Evolutionary conservation across 2,329 filamentous ascomycete species (phyloP).

Genomic region (Pseudocercospora cruenta): DNA sequence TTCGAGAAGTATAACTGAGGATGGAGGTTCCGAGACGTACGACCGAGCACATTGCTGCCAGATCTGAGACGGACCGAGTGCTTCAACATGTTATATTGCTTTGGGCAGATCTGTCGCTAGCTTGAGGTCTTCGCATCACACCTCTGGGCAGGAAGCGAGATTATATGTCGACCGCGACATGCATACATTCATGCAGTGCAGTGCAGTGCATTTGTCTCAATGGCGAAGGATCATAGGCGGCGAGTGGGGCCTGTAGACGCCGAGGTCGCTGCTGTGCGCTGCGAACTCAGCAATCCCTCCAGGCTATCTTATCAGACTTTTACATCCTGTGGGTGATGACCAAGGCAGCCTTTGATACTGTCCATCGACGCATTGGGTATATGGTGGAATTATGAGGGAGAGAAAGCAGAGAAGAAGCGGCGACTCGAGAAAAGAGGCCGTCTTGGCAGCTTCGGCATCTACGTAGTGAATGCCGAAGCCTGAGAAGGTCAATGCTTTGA

Average conservation of each 20-base stretch:
- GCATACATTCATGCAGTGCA: neutral
- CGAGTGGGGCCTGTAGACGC: neutral
- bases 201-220: neutral
- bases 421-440: neutral
- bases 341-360: neutral
- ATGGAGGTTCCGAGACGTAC: neutral
- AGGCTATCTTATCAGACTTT: neutral
- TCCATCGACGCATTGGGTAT: neutral
- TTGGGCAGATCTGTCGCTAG: neutral
- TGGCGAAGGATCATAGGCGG: neutral
- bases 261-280: neutral
- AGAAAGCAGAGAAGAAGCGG: neutral
- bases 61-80: neutral
- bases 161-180: neutral
- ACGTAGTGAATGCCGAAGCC: neutral
- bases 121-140: neutral
- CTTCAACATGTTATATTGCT: neutral
- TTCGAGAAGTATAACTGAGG: neutral
- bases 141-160: neutral
- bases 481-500: too few species aligned
- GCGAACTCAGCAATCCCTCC: neutral
- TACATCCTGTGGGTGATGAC: too few species aligned
- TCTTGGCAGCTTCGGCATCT: neutral
- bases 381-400: neutral
- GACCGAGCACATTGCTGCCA: neutral